These are phyloP conservation scores for Chrysanthemum seticuspe DNA, from an alignment of 129 eudicot genomes.

Conservation along the genomic window DNA sequence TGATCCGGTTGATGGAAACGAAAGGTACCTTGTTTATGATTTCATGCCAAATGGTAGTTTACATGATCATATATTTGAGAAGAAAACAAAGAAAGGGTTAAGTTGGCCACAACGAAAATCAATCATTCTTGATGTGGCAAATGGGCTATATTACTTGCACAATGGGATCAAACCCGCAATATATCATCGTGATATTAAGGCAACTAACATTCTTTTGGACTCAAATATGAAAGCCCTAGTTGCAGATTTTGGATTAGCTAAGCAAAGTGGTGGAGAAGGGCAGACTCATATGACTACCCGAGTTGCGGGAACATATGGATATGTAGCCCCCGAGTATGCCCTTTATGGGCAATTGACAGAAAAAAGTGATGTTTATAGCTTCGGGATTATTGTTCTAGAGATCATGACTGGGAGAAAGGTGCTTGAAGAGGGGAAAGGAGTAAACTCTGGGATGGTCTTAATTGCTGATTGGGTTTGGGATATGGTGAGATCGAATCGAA, in stretches of 20 bases:
- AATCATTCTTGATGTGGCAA: constrained; percentile 72
- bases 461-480: constrained; percentile 84
- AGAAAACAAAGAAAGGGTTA: constrained; percentile 9
- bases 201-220: constrained; percentile 69
- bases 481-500: constrained; percentile 42
- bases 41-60: constrained; percentile 79
- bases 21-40: constrained; percentile 70
- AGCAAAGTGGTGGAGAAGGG: constrained; percentile 60
- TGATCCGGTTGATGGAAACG: constrained; percentile 39
- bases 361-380: constrained; percentile 77
- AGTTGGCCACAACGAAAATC: constrained; percentile 77
- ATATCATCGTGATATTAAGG: constrained; percentile 77
- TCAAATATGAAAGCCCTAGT: constrained; percentile 70
- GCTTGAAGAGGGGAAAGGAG: constrained; percentile 47
- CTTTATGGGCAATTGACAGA: constrained; percentile 81
- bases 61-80: constrained; percentile 58
- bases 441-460: constrained; percentile 36
- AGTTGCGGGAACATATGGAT: constrained; percentile 81
- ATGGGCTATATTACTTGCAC: constrained; percentile 76
- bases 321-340: constrained; percentile 85
- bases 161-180: constrained; percentile 76
- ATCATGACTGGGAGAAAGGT: constrained; percentile 70
- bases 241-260: constrained; percentile 87
- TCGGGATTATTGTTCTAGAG: constrained; percentile 72
- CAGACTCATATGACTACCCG: constrained; percentile 62